Conservation (phyloP, 2,329 filamentous ascomycete species). For the Fusarium sp. region DNA sequence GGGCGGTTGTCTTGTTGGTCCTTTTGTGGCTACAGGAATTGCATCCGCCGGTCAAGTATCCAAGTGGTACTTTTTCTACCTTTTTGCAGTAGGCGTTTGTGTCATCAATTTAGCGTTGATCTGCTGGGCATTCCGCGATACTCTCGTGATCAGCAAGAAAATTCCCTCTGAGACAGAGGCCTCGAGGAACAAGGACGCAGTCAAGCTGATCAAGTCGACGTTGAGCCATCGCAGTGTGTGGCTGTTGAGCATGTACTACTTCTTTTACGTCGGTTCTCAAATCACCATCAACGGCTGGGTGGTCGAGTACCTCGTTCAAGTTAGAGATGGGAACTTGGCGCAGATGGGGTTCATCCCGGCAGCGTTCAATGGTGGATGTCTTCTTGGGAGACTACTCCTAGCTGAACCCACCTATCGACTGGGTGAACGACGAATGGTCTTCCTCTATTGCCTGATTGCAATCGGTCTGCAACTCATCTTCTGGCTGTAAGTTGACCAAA, state of each 20-base stretch:
- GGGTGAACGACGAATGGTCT: conserved; percentile 71
- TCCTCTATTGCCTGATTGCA: conserved; percentile 66
- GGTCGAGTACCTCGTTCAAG: conserved; percentile 73
- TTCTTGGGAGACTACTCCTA: conserved; percentile 70
- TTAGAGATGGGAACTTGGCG: conserved; percentile 67
- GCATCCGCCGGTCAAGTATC: neutral
- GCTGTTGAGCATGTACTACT: conserved; percentile 73
- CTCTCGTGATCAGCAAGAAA: neutral
- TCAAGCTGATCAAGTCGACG: conserved; percentile 58
- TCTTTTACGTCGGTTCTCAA: conserved; percentile 70
- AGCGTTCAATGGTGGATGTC: conserved; percentile 69
- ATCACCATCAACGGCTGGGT: conserved; percentile 74
- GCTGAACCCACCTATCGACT: conserved; percentile 71
- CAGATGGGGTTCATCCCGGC: conserved; percentile 72
- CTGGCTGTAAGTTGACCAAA: neutral
- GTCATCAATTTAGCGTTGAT: neutral
- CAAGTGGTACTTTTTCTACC: conserved; percentile 1
- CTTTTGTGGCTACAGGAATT: neutral
- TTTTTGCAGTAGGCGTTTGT: neutral
- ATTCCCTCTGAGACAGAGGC: neutral
- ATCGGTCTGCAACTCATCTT: conserved; percentile 64
- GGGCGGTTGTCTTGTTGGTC: neutral
- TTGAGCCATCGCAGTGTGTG: conserved; percentile 64
- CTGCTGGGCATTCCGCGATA: conserved; percentile 2
- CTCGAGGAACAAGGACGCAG: neutral